Evolutionary conservation across 495 filamentous ascomycete genomes (phyloP), one percentile per base, ranked within the genome.

Genomic region (Glutinoglossum americanum): DNA sequence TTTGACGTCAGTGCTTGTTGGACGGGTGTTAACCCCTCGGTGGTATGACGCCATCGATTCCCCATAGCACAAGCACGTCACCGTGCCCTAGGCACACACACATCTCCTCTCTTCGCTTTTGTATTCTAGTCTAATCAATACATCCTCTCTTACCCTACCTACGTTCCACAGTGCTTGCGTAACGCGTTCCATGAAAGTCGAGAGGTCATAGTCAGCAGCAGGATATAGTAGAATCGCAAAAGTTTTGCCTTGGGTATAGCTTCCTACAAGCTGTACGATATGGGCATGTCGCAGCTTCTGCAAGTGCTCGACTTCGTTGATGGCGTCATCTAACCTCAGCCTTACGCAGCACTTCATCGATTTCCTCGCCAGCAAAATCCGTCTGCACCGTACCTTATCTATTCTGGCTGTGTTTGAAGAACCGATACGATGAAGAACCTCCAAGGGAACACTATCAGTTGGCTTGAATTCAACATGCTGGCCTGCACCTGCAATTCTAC

Each of bases 151-250:
- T 3, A 33, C 30, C 30, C 30, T 4, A 3, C 9, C 30, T 4
- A 33, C 30, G 30, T 33, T 33, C 30, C 30, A 33, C 30, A 33
- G 30, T 4, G n/a, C n/a, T n/a, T 56, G 5, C 13, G 28, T 15
- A 3, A 57, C 5, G 13, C 27, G 25, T 3, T 60, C 11, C 15
- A 64, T 30, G 30, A 60, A 64, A 3, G 21, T n/a, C 19, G 44
- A 41, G 15, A 64, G 57, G 28, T 62, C 51, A 11, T 54, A 59
- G 7, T 62, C 55, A 6, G 62, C 61, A 4, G 57, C 62, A 17
- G 62, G 62, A 53, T 64, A 64, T 1, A 64, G 41, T 0, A 64
- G 55, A 25, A 64, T 64, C 17, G 60, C 60, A 11, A 64, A 53
- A 0, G 54, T 45, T 11, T 41, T 55, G 11, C 56, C 51, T 28